A percentile compares a stretch with the other conserved stretches of the same genome.
These are phyloP conservation scores for Cymbopogon citratus DNA, from an alignment of 176 grass and related monocot genomes.

Conservation along the genomic window DNA sequence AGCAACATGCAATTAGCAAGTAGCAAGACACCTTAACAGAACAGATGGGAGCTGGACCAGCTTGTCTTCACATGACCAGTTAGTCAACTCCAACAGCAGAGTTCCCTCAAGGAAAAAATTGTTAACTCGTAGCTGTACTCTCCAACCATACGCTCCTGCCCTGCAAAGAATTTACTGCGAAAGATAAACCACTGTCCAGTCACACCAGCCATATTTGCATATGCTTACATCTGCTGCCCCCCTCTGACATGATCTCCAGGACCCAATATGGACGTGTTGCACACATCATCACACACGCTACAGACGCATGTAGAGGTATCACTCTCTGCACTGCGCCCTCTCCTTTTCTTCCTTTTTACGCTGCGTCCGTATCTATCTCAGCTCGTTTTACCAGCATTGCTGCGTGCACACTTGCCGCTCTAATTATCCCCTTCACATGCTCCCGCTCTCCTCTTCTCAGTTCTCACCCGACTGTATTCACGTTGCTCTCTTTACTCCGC, in stretches of 20 bases:
- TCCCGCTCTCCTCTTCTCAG: not conserved
- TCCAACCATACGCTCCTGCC: not conserved
- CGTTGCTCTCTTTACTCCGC: slow-evolving; percentile 23
- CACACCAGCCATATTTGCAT: slow-evolving; percentile 30
- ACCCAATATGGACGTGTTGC: slow-evolving; percentile 20
- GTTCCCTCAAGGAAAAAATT: not conserved
- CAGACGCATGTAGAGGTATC: not conserved
- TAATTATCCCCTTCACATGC: slow-evolving; percentile 58
- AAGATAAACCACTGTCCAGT: slow-evolving; percentile 17
- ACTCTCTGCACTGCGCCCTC: not conserved
- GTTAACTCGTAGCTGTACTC: not conserved
- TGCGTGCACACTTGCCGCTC: not conserved
- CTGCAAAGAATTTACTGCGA: not conserved
- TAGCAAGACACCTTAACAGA: not conserved
- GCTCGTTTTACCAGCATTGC: not conserved
- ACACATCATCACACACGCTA: not conserved
- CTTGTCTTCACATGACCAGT: slow-evolving; percentile 40
- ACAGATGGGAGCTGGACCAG: slow-evolving; percentile 13
- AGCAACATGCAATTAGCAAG: not conserved
- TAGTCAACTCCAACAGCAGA: slow-evolving; percentile 35
- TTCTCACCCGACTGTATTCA: slow-evolving; percentile 22
- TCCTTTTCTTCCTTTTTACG: no score
- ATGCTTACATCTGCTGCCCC: not conserved
- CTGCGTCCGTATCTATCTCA: no score
- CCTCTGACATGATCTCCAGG: slow-evolving; percentile 26